A percentile compares a stretch with the other conserved stretches of the same genome.
These are phyloP conservation scores for Xylaria longipes DNA, from an alignment of 495 filamentous ascomycete genomes.

Conservation along the genomic window DNA sequence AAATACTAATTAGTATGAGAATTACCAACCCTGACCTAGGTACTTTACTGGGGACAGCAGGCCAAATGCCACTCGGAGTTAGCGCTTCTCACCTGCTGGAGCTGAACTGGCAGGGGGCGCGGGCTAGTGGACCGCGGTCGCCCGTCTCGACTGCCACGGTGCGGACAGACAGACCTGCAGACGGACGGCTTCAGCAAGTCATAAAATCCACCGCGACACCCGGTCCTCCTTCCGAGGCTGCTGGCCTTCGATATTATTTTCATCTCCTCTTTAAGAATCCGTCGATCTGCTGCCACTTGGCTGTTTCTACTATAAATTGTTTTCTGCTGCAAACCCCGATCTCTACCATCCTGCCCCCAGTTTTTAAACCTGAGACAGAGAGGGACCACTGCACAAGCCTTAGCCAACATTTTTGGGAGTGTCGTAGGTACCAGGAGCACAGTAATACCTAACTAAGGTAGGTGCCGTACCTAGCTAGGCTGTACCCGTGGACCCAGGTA, in stretches of 20 bases:
- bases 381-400: background rate
- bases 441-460: too few species aligned
- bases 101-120: conserved; percentile 11
- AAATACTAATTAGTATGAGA: too few species aligned
- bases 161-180: background rate
- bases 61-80: background rate
- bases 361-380: background rate
- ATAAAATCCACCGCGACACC: conserved; percentile 13
- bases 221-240: conserved; percentile 1
- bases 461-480: too few species aligned
- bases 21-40: too few species aligned
- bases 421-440: background rate
- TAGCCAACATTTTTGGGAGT: background rate
- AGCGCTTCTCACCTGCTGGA: conserved; percentile 13
- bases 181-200: background rate
- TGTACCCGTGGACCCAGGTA: too few species aligned
- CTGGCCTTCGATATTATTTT: background rate
- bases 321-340: background rate
- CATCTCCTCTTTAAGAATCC: background rate
- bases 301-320: background rate
- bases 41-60: too few species aligned
- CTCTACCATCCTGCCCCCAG: background rate
- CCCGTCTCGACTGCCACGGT: background rate
- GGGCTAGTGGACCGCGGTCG: conserved; percentile 8
- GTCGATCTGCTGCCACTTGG: background rate